Percentiles rank a stretch among this genome's conserved stretches.
Evolutionary conservation across 2,329 filamentous ascomycete species (phyloP).

Genomic region (Venturia effusa): DNA sequence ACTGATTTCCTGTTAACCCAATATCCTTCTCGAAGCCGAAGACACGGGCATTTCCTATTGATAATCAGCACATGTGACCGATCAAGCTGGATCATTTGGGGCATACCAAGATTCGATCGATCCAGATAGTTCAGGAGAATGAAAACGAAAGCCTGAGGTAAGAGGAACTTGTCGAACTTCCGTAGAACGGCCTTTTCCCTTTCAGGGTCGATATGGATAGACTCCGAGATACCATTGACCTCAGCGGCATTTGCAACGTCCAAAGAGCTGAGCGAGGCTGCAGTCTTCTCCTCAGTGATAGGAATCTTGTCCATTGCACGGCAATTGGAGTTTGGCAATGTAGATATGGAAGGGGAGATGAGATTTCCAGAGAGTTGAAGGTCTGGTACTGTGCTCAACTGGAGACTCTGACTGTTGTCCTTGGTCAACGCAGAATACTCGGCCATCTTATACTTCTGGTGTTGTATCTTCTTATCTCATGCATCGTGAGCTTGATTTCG

Average conservation of each 20-base stretch:
- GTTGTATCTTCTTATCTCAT: neutral
- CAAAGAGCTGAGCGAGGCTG: constrained; percentile 1
- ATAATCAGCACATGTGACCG: neutral
- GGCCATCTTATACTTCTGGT: neutral
- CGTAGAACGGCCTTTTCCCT: constrained; percentile 11
- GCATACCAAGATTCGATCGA: constrained; percentile 12
- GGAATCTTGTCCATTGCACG: neutral
- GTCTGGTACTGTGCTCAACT: neutral
- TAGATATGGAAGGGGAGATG: neutral
- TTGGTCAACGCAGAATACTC: neutral
- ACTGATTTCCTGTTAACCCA: constrained; percentile 20
- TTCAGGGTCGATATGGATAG: constrained; percentile 15
- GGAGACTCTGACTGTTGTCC: neutral
- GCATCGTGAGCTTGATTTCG: neutral
- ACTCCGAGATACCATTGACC: neutral
- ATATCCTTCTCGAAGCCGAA: constrained; percentile 23
- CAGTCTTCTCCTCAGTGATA: neutral
- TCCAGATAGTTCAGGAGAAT: constrained; percentile 13
- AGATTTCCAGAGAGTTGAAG: neutral
- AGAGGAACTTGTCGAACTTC: constrained; percentile 13
- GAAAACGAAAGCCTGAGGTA: constrained; percentile 9
- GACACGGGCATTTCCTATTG: constrained; percentile 19
- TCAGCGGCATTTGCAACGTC: neutral
- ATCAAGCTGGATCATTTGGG: neutral
- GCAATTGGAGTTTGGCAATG: neutral